Percentiles rank a stretch among this genome's conserved stretches.
These are phyloP conservation scores for Jamesozyma lodderae DNA, from an alignment of 805 yeast genomes.

Conservation along the genomic window DNA sequence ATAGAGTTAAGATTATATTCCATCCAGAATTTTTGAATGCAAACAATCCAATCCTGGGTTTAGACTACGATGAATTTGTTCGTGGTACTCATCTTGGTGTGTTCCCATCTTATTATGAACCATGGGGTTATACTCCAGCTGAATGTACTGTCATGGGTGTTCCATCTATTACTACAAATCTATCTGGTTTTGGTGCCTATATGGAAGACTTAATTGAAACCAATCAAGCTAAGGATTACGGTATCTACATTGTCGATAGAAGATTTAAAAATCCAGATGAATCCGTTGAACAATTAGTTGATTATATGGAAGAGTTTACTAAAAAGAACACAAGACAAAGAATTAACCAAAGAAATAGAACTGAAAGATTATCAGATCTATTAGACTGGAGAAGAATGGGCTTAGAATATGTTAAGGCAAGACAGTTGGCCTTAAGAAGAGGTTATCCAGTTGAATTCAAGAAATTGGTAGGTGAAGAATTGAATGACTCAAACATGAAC, in stretches of 20 bases:
- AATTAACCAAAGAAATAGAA: conserved; percentile 94
- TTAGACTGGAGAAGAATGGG: conserved; percentile 99
- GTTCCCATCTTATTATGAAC: conserved; percentile 96
- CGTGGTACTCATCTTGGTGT: conserved; percentile 97
- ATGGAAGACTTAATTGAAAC: conserved; percentile 97
- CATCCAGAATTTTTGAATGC: conserved; percentile 96
- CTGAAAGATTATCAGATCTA: conserved; percentile 85
- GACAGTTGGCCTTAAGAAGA: conserved; percentile 81
- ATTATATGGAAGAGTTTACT: conserved; percentile 82
- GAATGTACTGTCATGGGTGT: conserved; percentile 99
- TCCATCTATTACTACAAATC: conserved; percentile 91
- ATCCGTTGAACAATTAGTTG: conserved; percentile 80
- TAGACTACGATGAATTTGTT: conserved; percentile 95
- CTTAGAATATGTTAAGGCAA: conserved; percentile 87
- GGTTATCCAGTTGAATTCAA: conserved; percentile 85
- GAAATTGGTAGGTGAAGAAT: conserved; percentile 27
- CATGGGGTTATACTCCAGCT: conserved; percentile 99
- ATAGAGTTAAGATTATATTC: conserved; percentile 89
- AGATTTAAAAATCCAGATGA: conserved; percentile 89
- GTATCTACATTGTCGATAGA: conserved; percentile 94
- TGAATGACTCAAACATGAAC: conserved; percentile 25
- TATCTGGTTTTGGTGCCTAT: conserved; percentile 96
- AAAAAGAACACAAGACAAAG: conserved; percentile 90
- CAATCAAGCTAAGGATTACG: conserved; percentile 72
- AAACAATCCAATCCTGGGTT: conserved; percentile 83